Evolutionary conservation across 768 basidiomycete species (phyloP).

Genomic region (Pulveroboletus sp.): DNA sequence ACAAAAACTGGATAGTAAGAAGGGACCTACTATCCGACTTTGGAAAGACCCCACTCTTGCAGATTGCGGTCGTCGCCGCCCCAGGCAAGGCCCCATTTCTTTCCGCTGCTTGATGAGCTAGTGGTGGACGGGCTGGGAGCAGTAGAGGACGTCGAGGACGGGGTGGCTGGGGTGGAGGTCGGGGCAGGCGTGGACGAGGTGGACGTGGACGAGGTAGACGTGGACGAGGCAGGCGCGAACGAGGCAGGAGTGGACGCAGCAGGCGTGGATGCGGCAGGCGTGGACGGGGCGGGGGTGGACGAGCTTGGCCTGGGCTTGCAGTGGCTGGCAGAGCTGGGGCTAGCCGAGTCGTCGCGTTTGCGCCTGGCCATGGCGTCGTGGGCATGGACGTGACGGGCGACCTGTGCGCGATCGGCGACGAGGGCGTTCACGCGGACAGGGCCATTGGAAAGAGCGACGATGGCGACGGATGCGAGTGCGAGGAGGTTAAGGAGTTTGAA

Average conservation of each 20-base stretch:
- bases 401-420: slow-evolving; percentile 35
- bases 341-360: slow-evolving; percentile 37
- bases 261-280: slow-evolving; percentile 13
- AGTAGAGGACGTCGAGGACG: slow-evolving; percentile 17
- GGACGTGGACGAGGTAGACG: slow-evolving; percentile 13
- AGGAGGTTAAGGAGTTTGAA: slow-evolving; percentile 54
- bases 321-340: slow-evolving; percentile 37
- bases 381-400: slow-evolving; percentile 43
- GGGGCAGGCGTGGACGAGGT: neutral
- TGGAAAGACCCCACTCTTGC: slow-evolving; percentile 40
- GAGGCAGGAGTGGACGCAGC: slow-evolving; percentile 10
- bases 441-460: slow-evolving; percentile 50
- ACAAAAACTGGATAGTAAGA: neutral
- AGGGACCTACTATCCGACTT: slow-evolving; percentile 40
- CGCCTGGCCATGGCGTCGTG: slow-evolving; percentile 49
- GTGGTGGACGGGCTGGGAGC: slow-evolving; percentile 15
- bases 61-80: slow-evolving; percentile 43
- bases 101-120: slow-evolving; percentile 1
- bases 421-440: slow-evolving; percentile 52
- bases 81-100: slow-evolving; percentile 67
- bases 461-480: slow-evolving; percentile 53
- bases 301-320: slow-evolving; percentile 54
- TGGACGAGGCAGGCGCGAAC: slow-evolving; percentile 4
- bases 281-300: slow-evolving; percentile 5
- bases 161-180: neutral